Percentiles rank a stretch among this genome's conserved stretches.
phyloP scores from a whole-genome alignment of 352 stramenopile species.

The Phytophthora sp. region DNA sequence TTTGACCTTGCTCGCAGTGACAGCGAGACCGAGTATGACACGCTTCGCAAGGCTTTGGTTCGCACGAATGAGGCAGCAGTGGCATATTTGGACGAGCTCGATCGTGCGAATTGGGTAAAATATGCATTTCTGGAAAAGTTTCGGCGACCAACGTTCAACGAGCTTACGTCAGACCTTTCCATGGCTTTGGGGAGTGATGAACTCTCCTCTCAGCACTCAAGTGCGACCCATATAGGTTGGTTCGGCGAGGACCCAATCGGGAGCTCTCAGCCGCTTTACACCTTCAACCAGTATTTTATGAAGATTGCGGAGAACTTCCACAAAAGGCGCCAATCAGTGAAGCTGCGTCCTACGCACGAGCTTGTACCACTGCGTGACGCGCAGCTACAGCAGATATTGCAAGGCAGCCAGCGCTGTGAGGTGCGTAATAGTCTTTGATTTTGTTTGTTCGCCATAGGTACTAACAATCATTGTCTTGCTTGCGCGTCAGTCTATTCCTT shows the following conservation, averaged over 20 bases:
- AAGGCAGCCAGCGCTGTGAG: conserved; percentile 80
- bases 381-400: conserved; percentile 73
- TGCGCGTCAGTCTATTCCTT: conserved; percentile 68
- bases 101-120: conserved; percentile 73
- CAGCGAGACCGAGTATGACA: conserved; percentile 74
- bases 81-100: conserved; percentile 62
- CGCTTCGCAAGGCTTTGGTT: conserved; percentile 53
- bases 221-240: conserved; percentile 50
- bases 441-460: conserved; percentile 2
- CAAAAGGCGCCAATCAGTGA: conserved; percentile 58
- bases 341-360: conserved; percentile 55
- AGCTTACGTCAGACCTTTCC: conserved; percentile 70
- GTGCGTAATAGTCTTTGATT: conserved; percentile 30
- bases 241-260: conserved; percentile 66
- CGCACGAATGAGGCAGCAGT: conserved; percentile 60
- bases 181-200: conserved; percentile 51
- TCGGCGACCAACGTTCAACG: conserved; percentile 73
- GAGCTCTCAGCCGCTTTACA: conserved; percentile 66
- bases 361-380: conserved; percentile 67
- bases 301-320: conserved; percentile 79
- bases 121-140: conserved; percentile 76
- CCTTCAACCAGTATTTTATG: conserved; percentile 78
- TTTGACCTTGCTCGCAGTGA: conserved; percentile 74
- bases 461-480: conserved; percentile 9
- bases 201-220: conserved; percentile 46